A percentile compares a stretch with the other conserved stretches of the same genome.
Conservation (phyloP, 208 protist species). For the Leishmania turanica region DNA sequence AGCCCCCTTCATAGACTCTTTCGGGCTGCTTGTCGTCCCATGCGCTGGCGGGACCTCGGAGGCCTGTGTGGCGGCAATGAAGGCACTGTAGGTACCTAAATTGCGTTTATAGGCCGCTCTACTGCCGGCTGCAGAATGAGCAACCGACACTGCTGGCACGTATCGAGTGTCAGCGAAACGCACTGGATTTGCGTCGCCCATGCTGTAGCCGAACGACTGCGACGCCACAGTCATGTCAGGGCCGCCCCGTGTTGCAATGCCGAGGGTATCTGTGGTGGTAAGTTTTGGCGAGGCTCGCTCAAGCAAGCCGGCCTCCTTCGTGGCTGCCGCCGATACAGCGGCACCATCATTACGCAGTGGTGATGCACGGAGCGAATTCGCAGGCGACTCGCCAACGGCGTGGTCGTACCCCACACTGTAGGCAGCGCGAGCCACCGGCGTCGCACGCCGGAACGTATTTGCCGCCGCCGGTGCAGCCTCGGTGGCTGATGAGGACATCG, state of each 20-base stretch:
- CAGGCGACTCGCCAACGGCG: constrained; percentile 3
- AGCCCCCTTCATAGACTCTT: neutral
- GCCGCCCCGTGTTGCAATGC: neutral
- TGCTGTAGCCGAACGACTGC: neutral
- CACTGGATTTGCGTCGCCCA: neutral
- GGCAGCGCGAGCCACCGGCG: constrained; percentile 13
- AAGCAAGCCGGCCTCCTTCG: too few relatives aligned
- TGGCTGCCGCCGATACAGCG: neutral
- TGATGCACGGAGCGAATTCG: neutral
- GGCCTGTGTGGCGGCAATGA: neutral
- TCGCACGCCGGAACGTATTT: constrained; percentile 14
- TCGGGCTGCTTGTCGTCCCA: neutral
- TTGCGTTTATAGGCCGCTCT: neutral
- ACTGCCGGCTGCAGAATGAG: neutral
- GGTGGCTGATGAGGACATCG: neutral
- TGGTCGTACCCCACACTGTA: constrained; percentile 27
- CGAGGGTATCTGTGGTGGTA: neutral
- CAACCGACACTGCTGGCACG: neutral
- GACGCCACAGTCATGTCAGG: neutral
- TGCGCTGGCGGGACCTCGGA: neutral
- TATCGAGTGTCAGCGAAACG: neutral
- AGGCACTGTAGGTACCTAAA: neutral
- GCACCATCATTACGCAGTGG: neutral
- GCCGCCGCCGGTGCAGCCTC: neutral
- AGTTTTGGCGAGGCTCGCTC: neutral